phyloP scores from a whole-genome alignment of 129 eudicot genomes.

The Helianthus tuberosus region DNA sequence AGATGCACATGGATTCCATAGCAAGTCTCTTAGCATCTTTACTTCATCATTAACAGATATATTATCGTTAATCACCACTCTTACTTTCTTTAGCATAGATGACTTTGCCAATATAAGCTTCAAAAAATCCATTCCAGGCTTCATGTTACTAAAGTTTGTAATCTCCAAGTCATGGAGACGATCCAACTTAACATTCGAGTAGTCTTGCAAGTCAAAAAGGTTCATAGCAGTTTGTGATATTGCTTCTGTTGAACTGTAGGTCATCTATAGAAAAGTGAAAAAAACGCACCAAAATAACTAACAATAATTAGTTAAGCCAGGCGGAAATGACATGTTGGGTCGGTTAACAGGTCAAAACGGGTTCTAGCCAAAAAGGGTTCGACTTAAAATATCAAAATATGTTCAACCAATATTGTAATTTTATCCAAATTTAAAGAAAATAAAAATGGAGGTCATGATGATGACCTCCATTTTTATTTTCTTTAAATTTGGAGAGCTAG shows the following conservation, averaged over 20 bases:
- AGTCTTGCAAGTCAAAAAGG: slow-evolving; percentile 21
- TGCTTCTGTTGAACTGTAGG: slow-evolving; percentile 7
- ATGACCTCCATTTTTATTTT: too few relatives aligned
- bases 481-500: background rate
- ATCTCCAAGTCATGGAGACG: slow-evolving; percentile 23
- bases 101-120: background rate
- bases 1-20: background rate
- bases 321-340: too few relatives aligned
- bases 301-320: too few relatives aligned
- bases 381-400: background rate
- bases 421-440: slow-evolving; percentile 13
- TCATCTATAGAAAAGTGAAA: slow-evolving; percentile 6
- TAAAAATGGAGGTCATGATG: too few relatives aligned
- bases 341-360: too few relatives aligned
- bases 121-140: background rate
- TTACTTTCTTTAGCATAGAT: background rate
- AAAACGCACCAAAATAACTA: too few relatives aligned
- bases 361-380: too few relatives aligned
- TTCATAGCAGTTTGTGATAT: slow-evolving; percentile 18
- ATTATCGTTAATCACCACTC: background rate
- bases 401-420: slow-evolving; percentile 10
- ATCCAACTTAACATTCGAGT: slow-evolving; percentile 17
- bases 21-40: background rate
- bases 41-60: background rate
- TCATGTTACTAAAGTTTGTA: background rate